Evolutionary conservation across 1,139 yeast genomes (phyloP).

Genomic region (Sugiyamaella pinicola): DNA sequence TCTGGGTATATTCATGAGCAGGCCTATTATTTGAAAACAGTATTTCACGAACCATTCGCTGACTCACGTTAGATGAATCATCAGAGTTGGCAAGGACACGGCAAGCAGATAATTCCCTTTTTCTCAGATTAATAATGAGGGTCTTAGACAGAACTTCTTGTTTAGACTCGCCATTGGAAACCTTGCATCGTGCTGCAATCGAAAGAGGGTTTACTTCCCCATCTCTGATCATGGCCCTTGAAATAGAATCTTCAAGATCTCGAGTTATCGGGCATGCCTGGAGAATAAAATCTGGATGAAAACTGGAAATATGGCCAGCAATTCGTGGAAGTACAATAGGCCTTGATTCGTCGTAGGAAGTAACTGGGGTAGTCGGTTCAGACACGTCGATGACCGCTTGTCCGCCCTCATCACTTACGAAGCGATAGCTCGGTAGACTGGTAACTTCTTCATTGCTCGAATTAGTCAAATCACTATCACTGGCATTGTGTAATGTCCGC

Average conservation of each 20-base stretch:
- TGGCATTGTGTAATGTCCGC: neutral
- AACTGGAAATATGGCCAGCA: constrained; percentile 37
- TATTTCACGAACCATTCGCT: constrained; percentile 22
- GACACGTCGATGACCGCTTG: constrained; percentile 22
- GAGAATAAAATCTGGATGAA: constrained; percentile 37
- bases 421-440: neutral
- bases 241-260: constrained; percentile 34
- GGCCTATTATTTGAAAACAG: constrained; percentile 23
- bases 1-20: neutral
- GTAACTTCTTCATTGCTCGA: constrained; percentile 12
- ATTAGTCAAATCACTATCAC: constrained; percentile 19
- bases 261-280: constrained; percentile 35
- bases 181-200: neutral
- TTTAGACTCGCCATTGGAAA: neutral
- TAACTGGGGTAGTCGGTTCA: constrained; percentile 10
- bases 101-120: constrained; percentile 27
- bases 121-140: constrained; percentile 26
- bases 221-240: constrained; percentile 33
- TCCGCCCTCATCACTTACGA: constrained; percentile 17
- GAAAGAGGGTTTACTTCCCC: constrained; percentile 23
- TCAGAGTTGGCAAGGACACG: constrained; percentile 17
- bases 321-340: constrained; percentile 35
- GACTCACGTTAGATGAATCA: constrained; percentile 12
- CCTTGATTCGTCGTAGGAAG: constrained; percentile 13
- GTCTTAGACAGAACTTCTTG: constrained; percentile 13